phyloP scores from a whole-genome alignment of 441 rosid genomes.

The Gossypium davidsonii region DNA sequence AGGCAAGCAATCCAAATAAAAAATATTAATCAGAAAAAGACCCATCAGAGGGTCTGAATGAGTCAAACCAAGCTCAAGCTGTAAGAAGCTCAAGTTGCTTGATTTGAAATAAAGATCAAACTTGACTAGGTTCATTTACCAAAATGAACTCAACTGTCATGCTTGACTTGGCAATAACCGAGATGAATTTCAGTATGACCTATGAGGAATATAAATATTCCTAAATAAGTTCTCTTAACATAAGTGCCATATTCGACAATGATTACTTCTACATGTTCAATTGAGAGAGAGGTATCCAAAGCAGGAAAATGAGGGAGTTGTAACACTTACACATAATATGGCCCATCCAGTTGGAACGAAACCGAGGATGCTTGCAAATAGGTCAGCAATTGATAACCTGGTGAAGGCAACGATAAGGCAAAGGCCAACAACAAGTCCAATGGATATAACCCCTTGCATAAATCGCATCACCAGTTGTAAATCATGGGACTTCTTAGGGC shows the following conservation, averaged over 20 bases:
- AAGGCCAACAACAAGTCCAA: slow-evolving; percentile 59
- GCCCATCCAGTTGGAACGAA: slow-evolving; percentile 92
- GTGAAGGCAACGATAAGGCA: slow-evolving; percentile 53
- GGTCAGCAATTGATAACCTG: slow-evolving; percentile 53
- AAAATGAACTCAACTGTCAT: background rate
- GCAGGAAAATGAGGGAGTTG: background rate
- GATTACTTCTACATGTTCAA: background rate
- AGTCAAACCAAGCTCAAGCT: background rate
- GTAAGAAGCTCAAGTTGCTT: too few relatives aligned
- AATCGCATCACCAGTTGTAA: slow-evolving; percentile 66
- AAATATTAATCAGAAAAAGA: background rate
- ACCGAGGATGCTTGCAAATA: slow-evolving; percentile 77
- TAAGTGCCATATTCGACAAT: background rate
- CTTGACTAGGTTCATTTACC: background rate
- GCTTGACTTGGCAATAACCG: background rate
- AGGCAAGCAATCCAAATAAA: background rate
- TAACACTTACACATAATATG: slow-evolving; percentile 53
- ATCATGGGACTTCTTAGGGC: slow-evolving; percentile 61
- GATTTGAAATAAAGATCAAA: too few relatives aligned
- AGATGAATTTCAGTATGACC: background rate
- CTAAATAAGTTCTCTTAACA: too few relatives aligned
- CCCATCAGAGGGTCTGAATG: background rate
- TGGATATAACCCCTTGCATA: slow-evolving; percentile 64
- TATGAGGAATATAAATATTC: background rate
- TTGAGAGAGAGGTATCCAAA: background rate